phyloP scores from a whole-genome alignment of 73 alveolate species.

The Tetrahymena borealis region DNA sequence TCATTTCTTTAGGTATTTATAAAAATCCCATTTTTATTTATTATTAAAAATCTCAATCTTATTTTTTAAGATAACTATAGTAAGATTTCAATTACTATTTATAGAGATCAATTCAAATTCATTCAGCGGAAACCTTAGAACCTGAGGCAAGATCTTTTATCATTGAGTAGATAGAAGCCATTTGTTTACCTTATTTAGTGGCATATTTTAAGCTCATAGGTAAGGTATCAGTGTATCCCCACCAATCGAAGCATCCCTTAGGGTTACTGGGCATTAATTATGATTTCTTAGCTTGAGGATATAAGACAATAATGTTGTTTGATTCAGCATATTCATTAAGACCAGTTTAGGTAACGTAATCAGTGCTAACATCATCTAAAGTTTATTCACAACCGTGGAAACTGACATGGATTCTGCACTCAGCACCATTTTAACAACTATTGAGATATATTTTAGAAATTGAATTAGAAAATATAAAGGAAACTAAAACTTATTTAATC shows the following conservation, averaged over 20 bases:
- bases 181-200: conserved; percentile 35
- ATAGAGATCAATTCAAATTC: background rate
- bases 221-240: conserved; percentile 50
- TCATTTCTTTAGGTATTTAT: too few relatives aligned
- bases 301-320: conserved; percentile 37
- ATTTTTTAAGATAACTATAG: too few relatives aligned
- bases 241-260: conserved; percentile 60
- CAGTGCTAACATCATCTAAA: conserved; percentile 4
- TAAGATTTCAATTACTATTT: too few relatives aligned
- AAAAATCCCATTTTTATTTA: too few relatives aligned
- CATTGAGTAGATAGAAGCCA: conserved; percentile 23
- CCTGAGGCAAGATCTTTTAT: conserved; percentile 9
- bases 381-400: conserved; percentile 53
- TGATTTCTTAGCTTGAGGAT: conserved; percentile 31
- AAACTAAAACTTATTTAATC: too few relatives aligned
- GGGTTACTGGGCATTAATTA: conserved; percentile 33
- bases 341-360: conserved; percentile 31
- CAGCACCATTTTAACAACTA: background rate
- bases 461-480: background rate
- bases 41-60: too few relatives aligned
- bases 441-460: too few relatives aligned
- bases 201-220: conserved; percentile 10
- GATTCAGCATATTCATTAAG: conserved; percentile 43
- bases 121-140: background rate
- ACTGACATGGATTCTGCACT: conserved; percentile 42